These are phyloP conservation scores for Plasmodium knowlesi DNA, from an alignment of 169 alveolate species.

Conservation along the genomic window DNA sequence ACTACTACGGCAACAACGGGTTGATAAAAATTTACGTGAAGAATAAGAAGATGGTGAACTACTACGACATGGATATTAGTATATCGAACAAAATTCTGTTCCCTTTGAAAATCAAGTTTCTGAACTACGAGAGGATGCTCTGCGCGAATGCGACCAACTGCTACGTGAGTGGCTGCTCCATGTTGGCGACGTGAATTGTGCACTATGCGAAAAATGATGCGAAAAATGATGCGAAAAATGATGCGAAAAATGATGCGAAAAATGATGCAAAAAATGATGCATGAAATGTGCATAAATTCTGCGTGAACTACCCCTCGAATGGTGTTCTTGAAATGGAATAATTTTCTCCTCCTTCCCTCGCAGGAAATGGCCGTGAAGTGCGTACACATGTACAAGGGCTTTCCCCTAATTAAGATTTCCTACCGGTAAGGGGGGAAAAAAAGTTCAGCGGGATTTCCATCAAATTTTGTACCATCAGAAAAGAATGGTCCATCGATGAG, in stretches of 20 bases:
- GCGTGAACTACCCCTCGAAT: neutral
- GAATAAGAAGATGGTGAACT: constrained; percentile 31
- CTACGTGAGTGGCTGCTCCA: neutral
- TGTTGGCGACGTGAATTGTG: neutral
- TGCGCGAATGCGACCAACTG: constrained; percentile 22
- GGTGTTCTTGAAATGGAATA: neutral
- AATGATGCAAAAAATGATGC: neutral
- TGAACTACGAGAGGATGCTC: constrained; percentile 17
- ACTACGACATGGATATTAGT: constrained; percentile 46
- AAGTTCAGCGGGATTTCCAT: neutral
- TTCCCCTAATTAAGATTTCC: constrained; percentile 58
- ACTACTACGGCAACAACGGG: constrained; percentile 31
- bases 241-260: neutral
- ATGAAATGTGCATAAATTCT: neutral
- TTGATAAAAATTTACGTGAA: constrained; percentile 25
- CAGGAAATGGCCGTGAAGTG: constrained; percentile 72
- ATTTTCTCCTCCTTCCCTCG: neutral
- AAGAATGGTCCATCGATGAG: neutral
- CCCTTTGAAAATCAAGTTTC: constrained; percentile 47
- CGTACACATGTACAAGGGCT: constrained; percentile 40
- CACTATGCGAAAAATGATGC: neutral
- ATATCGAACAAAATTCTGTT: constrained; percentile 48
- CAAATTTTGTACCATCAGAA: neutral
- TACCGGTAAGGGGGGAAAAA: constrained; percentile 21
- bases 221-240: too few relatives aligned